A percentile compares a stretch with the other conserved stretches of the same genome.
Conservation (phyloP, 768 basidiomycete genomes). For the Suillus lakei region DNA sequence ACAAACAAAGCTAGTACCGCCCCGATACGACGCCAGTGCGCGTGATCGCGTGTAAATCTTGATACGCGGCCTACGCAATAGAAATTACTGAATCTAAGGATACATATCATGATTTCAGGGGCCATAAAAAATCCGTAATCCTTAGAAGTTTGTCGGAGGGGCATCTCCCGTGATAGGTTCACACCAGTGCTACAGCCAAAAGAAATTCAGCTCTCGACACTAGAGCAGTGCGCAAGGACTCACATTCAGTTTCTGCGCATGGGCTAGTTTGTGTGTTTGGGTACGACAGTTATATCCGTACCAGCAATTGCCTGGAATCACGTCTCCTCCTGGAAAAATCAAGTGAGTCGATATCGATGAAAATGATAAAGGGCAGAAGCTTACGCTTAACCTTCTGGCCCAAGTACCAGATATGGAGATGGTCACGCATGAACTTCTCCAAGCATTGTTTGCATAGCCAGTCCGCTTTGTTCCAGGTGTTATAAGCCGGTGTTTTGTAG, state of each 20-base stretch:
- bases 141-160: not conserved
- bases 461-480: constrained; percentile 34
- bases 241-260: constrained; percentile 1
- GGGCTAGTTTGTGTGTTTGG: constrained; percentile 24
- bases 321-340: constrained; percentile 2
- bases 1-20: not conserved
- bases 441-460: constrained; percentile 39
- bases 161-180: not conserved
- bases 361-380: constrained; percentile 1
- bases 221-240: not conserved
- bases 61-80: not conserved
- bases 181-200: not conserved
- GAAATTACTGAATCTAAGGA: not conserved
- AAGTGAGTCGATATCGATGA: not conserved
- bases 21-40: not conserved
- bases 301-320: constrained; percentile 33
- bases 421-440: constrained; percentile 23
- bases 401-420: constrained; percentile 35
- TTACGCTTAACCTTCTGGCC: constrained; percentile 26
- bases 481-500: constrained; percentile 22
- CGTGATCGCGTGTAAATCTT: not conserved
- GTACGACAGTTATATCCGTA: constrained; percentile 39
- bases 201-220: not conserved
- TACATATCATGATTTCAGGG: not conserved
- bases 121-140: not conserved